A percentile compares a stretch with the other conserved stretches of the same genome.
Conservation (phyloP, 1,284 basidiomycete species). For the Pascua guehoae region DNA sequence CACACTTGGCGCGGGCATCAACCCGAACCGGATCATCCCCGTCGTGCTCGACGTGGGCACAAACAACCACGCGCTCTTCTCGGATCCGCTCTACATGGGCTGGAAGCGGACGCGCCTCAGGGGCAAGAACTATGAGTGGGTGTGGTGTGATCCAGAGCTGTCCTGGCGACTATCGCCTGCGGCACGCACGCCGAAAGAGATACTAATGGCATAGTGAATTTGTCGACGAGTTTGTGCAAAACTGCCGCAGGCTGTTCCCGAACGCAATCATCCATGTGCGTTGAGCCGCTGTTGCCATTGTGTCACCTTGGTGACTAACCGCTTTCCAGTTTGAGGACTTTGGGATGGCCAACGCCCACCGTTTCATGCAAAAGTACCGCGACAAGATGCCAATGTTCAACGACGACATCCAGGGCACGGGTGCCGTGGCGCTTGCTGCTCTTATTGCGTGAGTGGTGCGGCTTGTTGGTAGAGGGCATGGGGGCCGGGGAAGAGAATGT, state of each 20-base stretch:
- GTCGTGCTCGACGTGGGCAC: conserved; percentile 76
- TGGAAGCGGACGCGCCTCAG: conserved; percentile 51
- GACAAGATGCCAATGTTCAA: conserved; percentile 59
- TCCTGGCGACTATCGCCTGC: no score
- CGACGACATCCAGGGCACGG: conserved; percentile 74
- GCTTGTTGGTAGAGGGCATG: background rate
- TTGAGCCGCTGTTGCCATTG: background rate
- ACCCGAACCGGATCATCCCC: conserved; percentile 62
- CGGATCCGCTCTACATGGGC: conserved; percentile 50
- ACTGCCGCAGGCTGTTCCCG: conserved; percentile 49
- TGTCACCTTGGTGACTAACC: background rate
- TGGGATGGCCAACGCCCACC: conserved; percentile 62
- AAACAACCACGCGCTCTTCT: conserved; percentile 58
- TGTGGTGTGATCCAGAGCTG: background rate
- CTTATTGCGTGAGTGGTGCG: conserved; percentile 39
- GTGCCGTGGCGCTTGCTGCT: conserved; percentile 62
- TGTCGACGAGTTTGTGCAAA: conserved; percentile 52
- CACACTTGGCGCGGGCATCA: conserved; percentile 73
- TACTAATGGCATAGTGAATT: conserved; percentile 26
- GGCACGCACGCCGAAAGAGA: no score
- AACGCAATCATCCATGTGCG: conserved; percentile 46
- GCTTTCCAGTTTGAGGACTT: conserved; percentile 51
- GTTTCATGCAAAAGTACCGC: conserved; percentile 64
- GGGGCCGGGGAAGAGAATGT: no score
- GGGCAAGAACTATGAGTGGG: conserved; percentile 48